phyloP scores from a whole-genome alignment of 352 stramenopile genomes.

The Phytophthora meadii region DNA sequence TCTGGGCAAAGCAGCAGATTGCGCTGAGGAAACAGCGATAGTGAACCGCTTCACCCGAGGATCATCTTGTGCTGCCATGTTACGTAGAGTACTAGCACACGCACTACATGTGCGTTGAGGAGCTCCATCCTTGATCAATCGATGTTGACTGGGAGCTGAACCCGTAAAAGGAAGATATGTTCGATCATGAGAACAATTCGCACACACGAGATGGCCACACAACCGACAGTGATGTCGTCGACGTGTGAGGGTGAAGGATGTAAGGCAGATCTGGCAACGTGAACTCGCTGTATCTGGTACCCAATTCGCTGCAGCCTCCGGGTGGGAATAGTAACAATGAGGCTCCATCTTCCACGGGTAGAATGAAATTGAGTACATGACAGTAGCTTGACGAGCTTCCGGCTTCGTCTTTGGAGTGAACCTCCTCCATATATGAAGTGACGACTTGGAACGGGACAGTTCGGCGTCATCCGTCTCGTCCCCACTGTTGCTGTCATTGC shows the following conservation, averaged over 20 bases:
- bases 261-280: conserved; percentile 68
- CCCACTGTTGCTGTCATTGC: conserved; percentile 9
- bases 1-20: conserved; percentile 15
- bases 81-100: conserved; percentile 66
- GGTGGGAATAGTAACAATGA: conserved; percentile 70
- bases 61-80: conserved; percentile 70
- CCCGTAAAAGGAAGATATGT: conserved; percentile 72
- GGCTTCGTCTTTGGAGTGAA: conserved; percentile 22
- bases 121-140: conserved; percentile 72
- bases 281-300: conserved; percentile 71
- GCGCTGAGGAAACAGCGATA: conserved; percentile 30
- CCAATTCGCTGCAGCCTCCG: conserved; percentile 74
- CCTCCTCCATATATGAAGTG: conserved; percentile 24
- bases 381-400: conserved; percentile 28
- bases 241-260: conserved; percentile 63
- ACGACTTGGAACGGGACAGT: conserved; percentile 9
- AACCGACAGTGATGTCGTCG: conserved; percentile 88
- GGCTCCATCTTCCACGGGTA: conserved; percentile 82
- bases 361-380: conserved; percentile 80
- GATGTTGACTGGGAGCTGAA: conserved; percentile 56
- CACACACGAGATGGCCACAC: conserved; percentile 76
- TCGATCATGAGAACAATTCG: conserved; percentile 69
- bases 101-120: conserved; percentile 76
- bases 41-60: conserved; percentile 64
- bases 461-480: conserved; percentile 23